A percentile compares a stretch with the other conserved stretches of the same genome.
Conservation (phyloP, 129 eudicot species). For the Erigeron canadensis region DNA sequence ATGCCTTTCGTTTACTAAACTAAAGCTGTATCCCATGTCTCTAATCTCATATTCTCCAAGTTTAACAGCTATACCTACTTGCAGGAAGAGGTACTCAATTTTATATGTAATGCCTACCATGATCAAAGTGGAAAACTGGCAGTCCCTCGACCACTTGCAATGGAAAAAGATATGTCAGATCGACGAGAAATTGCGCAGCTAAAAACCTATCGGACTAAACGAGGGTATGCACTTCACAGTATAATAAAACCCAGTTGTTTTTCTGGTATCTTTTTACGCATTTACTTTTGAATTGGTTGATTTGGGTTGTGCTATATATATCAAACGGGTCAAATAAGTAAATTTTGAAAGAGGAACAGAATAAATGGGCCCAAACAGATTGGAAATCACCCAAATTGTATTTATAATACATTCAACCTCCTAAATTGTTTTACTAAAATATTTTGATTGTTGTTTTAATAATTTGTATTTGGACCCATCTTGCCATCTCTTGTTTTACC, state of each 20-base stretch:
- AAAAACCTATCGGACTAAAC: constrained; percentile 69
- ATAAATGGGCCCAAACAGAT: too few species aligned
- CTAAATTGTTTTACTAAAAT: neutral
- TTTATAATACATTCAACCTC: neutral
- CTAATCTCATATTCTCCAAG: constrained; percentile 11
- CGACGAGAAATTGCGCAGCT: constrained; percentile 45
- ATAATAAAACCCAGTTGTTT: neutral
- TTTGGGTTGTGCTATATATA: constrained; percentile 2
- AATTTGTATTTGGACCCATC: neutral
- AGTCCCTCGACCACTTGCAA: constrained; percentile 60
- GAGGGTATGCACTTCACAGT: constrained; percentile 47
- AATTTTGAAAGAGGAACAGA: neutral
- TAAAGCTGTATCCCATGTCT: neutral
- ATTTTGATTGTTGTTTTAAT: neutral
- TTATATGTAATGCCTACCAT: constrained; percentile 60
- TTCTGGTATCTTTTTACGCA: neutral
- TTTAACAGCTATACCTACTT: constrained; percentile 8
- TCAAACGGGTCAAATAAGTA: neutral
- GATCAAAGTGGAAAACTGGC: constrained; percentile 40
- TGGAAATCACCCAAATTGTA: neutral
- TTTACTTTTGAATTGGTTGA: neutral
- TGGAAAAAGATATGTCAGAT: constrained; percentile 59
- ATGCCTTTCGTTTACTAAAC: constrained; percentile 28
- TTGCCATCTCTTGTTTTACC: neutral
- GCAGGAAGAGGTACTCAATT: constrained; percentile 75